phyloP scores from a whole-genome alignment of 208 protist genomes.

The Trypanosomatidae sp. region DNA sequence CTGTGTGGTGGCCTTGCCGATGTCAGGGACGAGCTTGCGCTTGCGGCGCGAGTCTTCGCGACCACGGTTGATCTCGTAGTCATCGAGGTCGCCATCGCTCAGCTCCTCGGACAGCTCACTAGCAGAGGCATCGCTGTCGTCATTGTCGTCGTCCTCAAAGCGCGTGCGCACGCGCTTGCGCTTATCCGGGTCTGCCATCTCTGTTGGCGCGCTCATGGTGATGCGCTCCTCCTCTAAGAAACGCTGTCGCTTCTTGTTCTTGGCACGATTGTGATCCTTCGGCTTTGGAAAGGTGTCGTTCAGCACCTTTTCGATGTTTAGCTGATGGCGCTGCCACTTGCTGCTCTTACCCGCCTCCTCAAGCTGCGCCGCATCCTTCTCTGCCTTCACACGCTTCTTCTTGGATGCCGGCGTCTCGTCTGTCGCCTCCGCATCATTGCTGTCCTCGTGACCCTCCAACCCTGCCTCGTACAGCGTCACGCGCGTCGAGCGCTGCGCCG shows the following conservation, averaged over 20 bases:
- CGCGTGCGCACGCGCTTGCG: slow-evolving; percentile 56
- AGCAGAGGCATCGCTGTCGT: slow-evolving; percentile 37
- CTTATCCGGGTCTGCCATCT: slow-evolving; percentile 33
- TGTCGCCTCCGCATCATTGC: slow-evolving; percentile 29
- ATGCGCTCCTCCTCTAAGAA: slow-evolving; percentile 80
- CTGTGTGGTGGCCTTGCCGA: slow-evolving; percentile 76
- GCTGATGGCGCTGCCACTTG: slow-evolving; percentile 84
- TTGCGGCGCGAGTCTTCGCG: slow-evolving; percentile 79
- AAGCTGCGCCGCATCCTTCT: slow-evolving; percentile 39
- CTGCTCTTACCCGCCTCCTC: slow-evolving; percentile 38
- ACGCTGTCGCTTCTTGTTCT: slow-evolving; percentile 44
- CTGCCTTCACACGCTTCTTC: slow-evolving; percentile 34
- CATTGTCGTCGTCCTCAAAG: slow-evolving; percentile 39
- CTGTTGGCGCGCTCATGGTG: slow-evolving; percentile 47
- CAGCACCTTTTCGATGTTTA: slow-evolving; percentile 82
- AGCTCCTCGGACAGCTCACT: slow-evolving; percentile 37
- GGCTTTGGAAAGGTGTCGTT: slow-evolving; percentile 84
- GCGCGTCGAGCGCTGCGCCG: slow-evolving; percentile 60
- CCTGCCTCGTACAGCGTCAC: slow-evolving; percentile 80
- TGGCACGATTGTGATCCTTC: slow-evolving; percentile 32
- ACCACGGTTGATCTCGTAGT: slow-evolving; percentile 60
- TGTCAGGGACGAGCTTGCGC: slow-evolving; percentile 61
- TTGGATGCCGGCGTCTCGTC: slow-evolving; percentile 37
- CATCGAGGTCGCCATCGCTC: slow-evolving; percentile 35
- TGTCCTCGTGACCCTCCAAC: slow-evolving; percentile 35